Conservation (phyloP, 108 stramenopile genomes). For the Epithemia pelagica region DNA sequence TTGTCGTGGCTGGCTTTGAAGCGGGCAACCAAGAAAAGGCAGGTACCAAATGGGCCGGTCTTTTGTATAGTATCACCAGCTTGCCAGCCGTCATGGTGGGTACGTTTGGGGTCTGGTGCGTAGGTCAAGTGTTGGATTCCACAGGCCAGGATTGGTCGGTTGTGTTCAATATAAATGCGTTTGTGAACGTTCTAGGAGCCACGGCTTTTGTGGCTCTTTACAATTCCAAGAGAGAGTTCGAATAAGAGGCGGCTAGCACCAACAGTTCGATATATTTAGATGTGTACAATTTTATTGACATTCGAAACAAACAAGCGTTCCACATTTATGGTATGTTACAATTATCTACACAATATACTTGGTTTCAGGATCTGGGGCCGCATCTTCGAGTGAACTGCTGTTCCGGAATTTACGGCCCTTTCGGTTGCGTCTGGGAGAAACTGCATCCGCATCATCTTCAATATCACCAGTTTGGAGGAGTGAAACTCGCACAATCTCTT, state of each 20-base stretch:
- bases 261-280: too few relatives aligned
- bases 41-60: conserved; percentile 63
- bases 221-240: conserved; percentile 67
- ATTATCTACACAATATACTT: neutral
- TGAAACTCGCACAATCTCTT: conserved; percentile 63
- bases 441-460: neutral
- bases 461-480: conserved; percentile 6
- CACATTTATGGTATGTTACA: too few relatives aligned
- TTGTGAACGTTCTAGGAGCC: conserved; percentile 53
- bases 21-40: conserved; percentile 80
- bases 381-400: neutral
- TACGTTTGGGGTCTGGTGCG: conserved; percentile 53
- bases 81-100: conserved; percentile 68
- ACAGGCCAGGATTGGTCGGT: conserved; percentile 58
- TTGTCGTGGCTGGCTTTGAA: conserved; percentile 69
- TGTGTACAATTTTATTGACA: too few relatives aligned
- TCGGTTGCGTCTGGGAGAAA: conserved; percentile 1
- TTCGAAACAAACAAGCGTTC: too few relatives aligned
- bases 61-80: conserved; percentile 60
- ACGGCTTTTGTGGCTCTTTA: conserved; percentile 59
- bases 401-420: neutral
- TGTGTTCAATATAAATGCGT: conserved; percentile 58
- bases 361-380: neutral
- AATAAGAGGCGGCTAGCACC: conserved; percentile 24
- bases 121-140: conserved; percentile 59